Conservation (phyloP, 2,329 filamentous ascomycete species). For the Aspergillus latus region DNA sequence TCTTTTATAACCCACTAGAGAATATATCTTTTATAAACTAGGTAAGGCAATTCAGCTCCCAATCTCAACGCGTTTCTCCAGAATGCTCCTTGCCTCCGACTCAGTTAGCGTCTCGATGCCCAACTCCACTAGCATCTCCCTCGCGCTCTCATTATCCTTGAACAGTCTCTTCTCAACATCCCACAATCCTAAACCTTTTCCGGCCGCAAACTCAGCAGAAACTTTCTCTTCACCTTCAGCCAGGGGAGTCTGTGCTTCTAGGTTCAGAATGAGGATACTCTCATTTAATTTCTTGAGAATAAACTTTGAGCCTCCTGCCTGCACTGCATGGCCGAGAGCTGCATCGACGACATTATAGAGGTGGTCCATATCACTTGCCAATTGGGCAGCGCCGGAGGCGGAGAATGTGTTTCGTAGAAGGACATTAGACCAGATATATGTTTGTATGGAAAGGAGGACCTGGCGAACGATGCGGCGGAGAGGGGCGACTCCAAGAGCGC, state of each 20-base stretch:
- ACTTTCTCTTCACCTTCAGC: conserved; percentile 13
- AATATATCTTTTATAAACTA: neutral
- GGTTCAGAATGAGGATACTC: conserved; percentile 35
- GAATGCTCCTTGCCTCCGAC: conserved; percentile 47
- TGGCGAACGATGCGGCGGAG: conserved; percentile 73
- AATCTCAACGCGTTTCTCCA: conserved; percentile 49
- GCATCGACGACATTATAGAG: conserved; percentile 69
- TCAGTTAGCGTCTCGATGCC: conserved; percentile 45
- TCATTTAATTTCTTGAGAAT: conserved; percentile 54
- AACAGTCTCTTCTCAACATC: conserved; percentile 51
- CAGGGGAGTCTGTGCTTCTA: conserved; percentile 27
- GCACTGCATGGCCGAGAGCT: conserved; percentile 52
- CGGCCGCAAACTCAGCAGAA: conserved; percentile 8
- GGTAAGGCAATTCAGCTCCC: conserved; percentile 27
- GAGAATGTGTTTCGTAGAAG: conserved; percentile 79
- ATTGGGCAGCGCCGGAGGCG: conserved; percentile 74
- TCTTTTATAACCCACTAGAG: neutral
- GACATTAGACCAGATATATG: conserved; percentile 73
- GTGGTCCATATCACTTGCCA: conserved; percentile 72
- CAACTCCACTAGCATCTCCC: conserved; percentile 46
- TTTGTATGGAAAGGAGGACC: conserved; percentile 69
- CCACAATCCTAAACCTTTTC: conserved; percentile 36
- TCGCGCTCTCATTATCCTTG: conserved; percentile 49
- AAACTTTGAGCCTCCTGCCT: conserved; percentile 54
- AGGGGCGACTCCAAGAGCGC: conserved; percentile 68